These are phyloP conservation scores for Leccinum boreale DNA, from an alignment of 768 basidiomycete species.

Conservation along the genomic window DNA sequence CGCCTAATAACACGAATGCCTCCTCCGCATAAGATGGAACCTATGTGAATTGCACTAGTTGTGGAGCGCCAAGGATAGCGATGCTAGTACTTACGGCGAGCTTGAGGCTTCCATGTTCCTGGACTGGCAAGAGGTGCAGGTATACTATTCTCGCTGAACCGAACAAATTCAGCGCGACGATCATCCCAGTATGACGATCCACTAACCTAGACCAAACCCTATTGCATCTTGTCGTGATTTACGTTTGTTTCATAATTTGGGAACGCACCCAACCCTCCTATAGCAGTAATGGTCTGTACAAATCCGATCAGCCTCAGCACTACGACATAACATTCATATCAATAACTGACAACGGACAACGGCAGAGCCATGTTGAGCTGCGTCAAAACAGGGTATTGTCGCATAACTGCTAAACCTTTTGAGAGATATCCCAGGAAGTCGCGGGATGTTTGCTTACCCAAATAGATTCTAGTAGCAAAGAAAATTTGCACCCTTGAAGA, in stretches of 20 bases:
- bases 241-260: neutral
- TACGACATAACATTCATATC: neutral
- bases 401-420: slow-evolving; percentile 1
- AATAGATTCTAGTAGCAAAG: slow-evolving; percentile 8
- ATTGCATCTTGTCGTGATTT: neutral
- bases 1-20: slow-evolving; percentile 2
- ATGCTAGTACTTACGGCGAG: neutral
- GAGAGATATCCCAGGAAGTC: neutral
- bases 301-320: neutral
- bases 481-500: slow-evolving; percentile 5
- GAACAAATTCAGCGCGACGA: neutral
- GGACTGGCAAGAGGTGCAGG: neutral
- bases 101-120: neutral
- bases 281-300: neutral
- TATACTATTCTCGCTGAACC: neutral
- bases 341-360: slow-evolving; percentile 3
- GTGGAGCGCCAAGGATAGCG: neutral
- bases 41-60: neutral
- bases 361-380: neutral
- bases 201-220: slow-evolving; percentile 8
- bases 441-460: neutral
- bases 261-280: slow-evolving; percentile 3
- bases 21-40: slow-evolving; percentile 2
- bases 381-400: slow-evolving; percentile 3
- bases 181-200: neutral